Evolutionary conservation across 2,329 filamentous ascomycete genomes (phyloP), one percentile per base, ranked within the genome.

Genomic region (Magnaporthales sp.): DNA sequence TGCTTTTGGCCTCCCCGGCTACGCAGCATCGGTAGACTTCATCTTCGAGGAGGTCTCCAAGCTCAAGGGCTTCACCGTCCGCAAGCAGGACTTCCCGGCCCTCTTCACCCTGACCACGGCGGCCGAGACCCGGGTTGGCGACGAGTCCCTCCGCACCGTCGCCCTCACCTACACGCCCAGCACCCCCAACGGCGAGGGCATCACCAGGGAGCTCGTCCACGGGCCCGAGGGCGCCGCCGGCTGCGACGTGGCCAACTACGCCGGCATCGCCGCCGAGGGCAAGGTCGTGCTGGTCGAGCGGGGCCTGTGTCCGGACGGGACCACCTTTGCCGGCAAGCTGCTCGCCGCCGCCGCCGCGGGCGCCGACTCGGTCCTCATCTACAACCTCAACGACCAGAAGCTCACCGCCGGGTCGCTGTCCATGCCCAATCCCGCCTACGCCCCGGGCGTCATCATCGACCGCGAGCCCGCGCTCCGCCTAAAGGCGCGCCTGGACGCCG

Each of bases 241-340:
- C 10, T 64, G 62, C 32, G 32, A 64, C 62, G 62, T 51, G 7
- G 62, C 62, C 62, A 64, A 54, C 62, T 64, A 64, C 62, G 62
- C 32, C 32, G 62, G 31, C 31, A 38, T 46, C 32, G 62, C 15
- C 19, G 62, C 62, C 13, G 62, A 32, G 11, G 62, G 32, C 31
- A 64, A 64, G 32, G 46, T 64, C 32, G 62, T 64, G 31, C 31
- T 64, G 62, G 62, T 64, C 22, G 62, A 64, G 62, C 62, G 62
- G 3, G 62, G 62, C 62, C 62, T 64, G 31, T 64, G 62, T 13
- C 62, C 62, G 4, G 62, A 64, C 62, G 31, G 46, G 31, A 64
- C 62, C 32, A 64, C 62, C 32, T 64, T 64, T 29, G 62, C 62
- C 62, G 62, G 62, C 22, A 64, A 64, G 29, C 62, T 64, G 29